phyloP scores from a whole-genome alignment of 305 asterid species.

The Fraxinus platypoda region DNA sequence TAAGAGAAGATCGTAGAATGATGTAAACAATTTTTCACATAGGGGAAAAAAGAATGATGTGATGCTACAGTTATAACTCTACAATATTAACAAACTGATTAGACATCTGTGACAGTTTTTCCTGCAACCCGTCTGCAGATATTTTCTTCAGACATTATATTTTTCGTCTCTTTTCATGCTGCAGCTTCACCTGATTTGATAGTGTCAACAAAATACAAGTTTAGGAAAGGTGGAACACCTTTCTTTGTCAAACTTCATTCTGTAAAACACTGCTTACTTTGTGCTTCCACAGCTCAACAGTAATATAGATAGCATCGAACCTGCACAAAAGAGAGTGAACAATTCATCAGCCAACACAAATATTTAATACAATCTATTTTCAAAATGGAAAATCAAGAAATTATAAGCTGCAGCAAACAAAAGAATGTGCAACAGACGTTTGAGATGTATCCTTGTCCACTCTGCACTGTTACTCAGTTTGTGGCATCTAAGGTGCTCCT shows the following conservation, averaged over 20 bases:
- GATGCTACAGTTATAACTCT: not conserved
- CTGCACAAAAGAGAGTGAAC: not conserved
- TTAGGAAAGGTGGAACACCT: not conserved
- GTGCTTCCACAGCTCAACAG: not conserved
- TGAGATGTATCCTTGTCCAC: not conserved
- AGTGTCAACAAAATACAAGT: not conserved
- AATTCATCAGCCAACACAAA: not conserved
- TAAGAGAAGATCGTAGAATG: not conserved
- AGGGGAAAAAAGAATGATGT: not conserved
- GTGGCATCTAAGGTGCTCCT: not conserved
- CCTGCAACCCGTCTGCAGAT: not conserved
- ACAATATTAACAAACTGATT: not conserved
- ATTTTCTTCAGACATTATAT: not conserved
- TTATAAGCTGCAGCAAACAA: not conserved
- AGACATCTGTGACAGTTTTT: not conserved
- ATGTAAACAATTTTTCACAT: not conserved
- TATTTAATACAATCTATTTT: not conserved
- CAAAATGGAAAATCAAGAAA: not conserved
- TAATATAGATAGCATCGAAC: not conserved
- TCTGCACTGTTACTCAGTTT: not conserved
- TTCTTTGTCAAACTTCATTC: not conserved
- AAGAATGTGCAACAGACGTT: not conserved
- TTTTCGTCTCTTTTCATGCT: not conserved
- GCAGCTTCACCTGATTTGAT: not conserved
- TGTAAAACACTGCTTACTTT: not conserved